Conservation (phyloP, 2,329 filamentous ascomycete species). For the Aspergillus versicolor region DNA sequence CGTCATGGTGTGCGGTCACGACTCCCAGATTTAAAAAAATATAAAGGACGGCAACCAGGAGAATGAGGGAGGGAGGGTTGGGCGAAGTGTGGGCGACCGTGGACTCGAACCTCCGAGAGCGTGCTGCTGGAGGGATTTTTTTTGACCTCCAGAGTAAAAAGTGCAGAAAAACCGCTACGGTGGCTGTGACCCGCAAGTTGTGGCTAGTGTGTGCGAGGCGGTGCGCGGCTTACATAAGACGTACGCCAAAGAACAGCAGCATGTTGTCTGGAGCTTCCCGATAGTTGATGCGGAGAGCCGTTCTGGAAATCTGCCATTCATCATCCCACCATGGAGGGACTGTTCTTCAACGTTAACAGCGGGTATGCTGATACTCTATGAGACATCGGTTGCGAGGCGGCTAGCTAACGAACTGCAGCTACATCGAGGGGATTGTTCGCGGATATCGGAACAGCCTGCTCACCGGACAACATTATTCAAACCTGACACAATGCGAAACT, state of each 20-base stretch:
- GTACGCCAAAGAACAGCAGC: slow-evolving; percentile 12
- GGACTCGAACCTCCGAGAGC: slow-evolving; percentile 33
- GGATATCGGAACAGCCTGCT: slow-evolving; percentile 94
- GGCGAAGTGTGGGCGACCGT: slow-evolving; percentile 28
- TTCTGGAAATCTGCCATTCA: slow-evolving; percentile 18
- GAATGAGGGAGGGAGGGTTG: slow-evolving; percentile 22
- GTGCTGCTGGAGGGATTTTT: slow-evolving; percentile 38
- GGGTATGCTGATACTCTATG: slow-evolving; percentile 56
- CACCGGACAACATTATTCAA: slow-evolving; percentile 86
- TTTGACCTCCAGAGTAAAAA: slow-evolving; percentile 31
- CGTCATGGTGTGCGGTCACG: slow-evolving; percentile 62
- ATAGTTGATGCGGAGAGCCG: slow-evolving; percentile 14
- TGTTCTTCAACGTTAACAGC: slow-evolving; percentile 92
- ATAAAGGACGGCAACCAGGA: slow-evolving; percentile 19
- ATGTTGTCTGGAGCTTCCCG: slow-evolving; percentile 4
- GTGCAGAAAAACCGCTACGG: slow-evolving; percentile 34
- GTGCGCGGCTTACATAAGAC: slow-evolving; percentile 32
- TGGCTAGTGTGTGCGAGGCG: slow-evolving; percentile 11
- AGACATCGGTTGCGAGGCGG: not conserved
- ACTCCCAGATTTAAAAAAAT: slow-evolving; percentile 24
- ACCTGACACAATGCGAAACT: slow-evolving; percentile 95
- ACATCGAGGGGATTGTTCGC: slow-evolving; percentile 94
- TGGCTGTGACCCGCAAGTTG: slow-evolving; percentile 26
- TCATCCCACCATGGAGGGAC: slow-evolving; percentile 70
- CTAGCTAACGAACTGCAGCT: slow-evolving; percentile 55